phyloP scores from a whole-genome alignment of 2,329 filamentous ascomycete species.

The Beauveria australis region DNA sequence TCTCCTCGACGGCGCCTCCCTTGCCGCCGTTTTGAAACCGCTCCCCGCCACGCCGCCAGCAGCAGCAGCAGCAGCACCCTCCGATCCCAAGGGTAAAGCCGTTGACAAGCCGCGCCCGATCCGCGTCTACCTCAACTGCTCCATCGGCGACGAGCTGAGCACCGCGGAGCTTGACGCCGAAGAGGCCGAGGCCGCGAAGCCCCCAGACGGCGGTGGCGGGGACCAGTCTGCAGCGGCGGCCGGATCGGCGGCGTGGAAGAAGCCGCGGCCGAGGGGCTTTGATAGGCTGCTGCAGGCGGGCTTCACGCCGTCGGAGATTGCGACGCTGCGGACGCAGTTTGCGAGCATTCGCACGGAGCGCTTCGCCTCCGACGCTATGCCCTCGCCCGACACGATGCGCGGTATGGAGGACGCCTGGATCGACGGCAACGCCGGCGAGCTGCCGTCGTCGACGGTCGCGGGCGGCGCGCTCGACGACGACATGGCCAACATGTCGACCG shows the following conservation, averaged over 20 bases:
- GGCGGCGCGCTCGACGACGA: conserved; percentile 34
- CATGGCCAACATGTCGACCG: conserved; percentile 40
- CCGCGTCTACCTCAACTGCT: conserved; percentile 86
- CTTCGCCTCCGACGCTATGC: conserved; percentile 84
- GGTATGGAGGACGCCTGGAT: conserved; percentile 86
- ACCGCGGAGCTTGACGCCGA: conserved; percentile 62
- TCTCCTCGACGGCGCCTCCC: conserved; percentile 62
- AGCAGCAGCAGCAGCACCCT: conserved; percentile 14
- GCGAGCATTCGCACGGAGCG: conserved; percentile 72
- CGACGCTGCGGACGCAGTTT: conserved; percentile 81
- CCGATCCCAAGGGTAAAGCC: conserved; percentile 50
- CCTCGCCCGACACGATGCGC: conserved; percentile 65
- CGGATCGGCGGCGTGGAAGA: conserved; percentile 18
- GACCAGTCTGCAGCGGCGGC: conserved; percentile 38
- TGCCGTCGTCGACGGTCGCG: conserved; percentile 27
- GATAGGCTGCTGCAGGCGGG: conserved; percentile 75
- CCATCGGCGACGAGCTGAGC: conserved; percentile 69
- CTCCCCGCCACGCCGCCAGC: conserved; percentile 43
- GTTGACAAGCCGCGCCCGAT: conserved; percentile 38
- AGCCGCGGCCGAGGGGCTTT: conserved; percentile 59
- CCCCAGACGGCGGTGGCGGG: conserved; percentile 40
- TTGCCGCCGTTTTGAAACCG: conserved; percentile 60
- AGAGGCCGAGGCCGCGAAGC: conserved; percentile 35
- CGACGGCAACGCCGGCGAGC: conserved; percentile 51
- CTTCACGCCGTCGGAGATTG: conserved; percentile 76